phyloP scores from a whole-genome alignment of 495 filamentous ascomycete species.

The Hypoxylon cercidicola region DNA sequence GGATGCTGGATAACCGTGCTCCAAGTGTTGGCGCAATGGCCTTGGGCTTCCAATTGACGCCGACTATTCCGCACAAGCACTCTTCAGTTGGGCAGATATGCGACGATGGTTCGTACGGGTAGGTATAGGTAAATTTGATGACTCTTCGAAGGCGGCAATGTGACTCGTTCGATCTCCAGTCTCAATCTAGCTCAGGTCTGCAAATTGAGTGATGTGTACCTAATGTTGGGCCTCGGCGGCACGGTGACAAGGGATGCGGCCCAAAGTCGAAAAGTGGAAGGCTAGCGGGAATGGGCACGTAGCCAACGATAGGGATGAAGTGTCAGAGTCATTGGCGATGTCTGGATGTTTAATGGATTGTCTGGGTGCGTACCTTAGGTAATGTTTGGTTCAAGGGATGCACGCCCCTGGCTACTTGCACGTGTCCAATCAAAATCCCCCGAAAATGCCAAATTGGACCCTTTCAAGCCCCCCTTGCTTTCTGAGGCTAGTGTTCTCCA shows the following conservation, averaged over 20 bases:
- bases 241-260: constrained; percentile 25
- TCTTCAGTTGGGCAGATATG: constrained; percentile 28
- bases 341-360: constrained; percentile 5
- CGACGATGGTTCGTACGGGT: constrained; percentile 25
- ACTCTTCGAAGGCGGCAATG: not conserved
- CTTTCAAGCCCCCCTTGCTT: constrained; percentile 11
- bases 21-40: constrained; percentile 20
- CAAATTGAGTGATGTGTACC: not conserved
- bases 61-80: constrained; percentile 5
- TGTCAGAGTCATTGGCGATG: constrained; percentile 29
- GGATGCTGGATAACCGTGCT: constrained; percentile 12
- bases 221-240: constrained; percentile 14
- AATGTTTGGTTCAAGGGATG: constrained; percentile 1
- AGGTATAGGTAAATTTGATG: not conserved
- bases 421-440: constrained; percentile 23
- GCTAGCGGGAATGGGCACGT: constrained; percentile 10
- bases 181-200: not conserved
- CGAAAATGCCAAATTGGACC: constrained; percentile 1
- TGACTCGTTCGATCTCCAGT: not conserved
- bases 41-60: constrained; percentile 22
- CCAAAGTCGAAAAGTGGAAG: constrained; percentile 12
- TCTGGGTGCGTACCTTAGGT: no score
- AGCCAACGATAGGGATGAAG: constrained; percentile 19
- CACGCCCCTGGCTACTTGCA: no score
- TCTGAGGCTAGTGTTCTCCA: constrained; percentile 26